Evolutionary conservation across 306 rosid species (phyloP).

Genomic region (Fragaria nilgerrensis): DNA sequence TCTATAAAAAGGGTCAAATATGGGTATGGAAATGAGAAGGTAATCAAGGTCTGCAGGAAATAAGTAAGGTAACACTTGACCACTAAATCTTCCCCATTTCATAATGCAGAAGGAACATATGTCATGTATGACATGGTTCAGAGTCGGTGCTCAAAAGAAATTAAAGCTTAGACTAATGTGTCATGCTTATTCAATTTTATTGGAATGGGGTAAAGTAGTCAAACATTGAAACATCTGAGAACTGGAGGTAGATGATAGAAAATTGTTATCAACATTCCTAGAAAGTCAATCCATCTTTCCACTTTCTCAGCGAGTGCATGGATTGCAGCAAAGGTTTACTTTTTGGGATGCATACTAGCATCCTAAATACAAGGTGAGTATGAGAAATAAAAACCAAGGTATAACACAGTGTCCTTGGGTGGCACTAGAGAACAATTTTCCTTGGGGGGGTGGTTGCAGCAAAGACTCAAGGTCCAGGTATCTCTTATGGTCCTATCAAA

Average conservation of each 20-base stretch:
- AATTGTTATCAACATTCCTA: not conserved
- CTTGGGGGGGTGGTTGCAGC: too few relatives aligned
- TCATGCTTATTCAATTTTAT: not conserved
- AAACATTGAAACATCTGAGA: not conserved
- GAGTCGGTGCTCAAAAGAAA: not conserved
- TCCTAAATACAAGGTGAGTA: conserved; percentile 3
- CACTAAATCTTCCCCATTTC: not conserved
- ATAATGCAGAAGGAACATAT: not conserved
- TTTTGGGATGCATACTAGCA: not conserved
- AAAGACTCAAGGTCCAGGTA: not conserved
- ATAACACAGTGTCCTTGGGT: not conserved
- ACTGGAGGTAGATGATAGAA: not conserved
- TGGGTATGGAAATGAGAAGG: not conserved
- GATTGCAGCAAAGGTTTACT: not conserved
- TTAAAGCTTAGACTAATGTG: not conserved
- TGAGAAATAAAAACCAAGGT: not conserved
- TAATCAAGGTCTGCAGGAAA: not conserved
- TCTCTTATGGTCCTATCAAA: not conserved
- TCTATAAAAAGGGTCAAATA: not conserved
- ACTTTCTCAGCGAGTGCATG: not conserved
- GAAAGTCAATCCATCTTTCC: not conserved
- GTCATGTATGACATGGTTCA: not conserved
- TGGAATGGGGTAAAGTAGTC: not conserved
- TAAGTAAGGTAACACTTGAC: not conserved
- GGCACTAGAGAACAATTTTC: not conserved